Evolutionary conservation across 1,284 basidiomycete genomes (phyloP), one percentile per base, ranked within the genome.

Genomic region (Melampsora larici-populina): DNA sequence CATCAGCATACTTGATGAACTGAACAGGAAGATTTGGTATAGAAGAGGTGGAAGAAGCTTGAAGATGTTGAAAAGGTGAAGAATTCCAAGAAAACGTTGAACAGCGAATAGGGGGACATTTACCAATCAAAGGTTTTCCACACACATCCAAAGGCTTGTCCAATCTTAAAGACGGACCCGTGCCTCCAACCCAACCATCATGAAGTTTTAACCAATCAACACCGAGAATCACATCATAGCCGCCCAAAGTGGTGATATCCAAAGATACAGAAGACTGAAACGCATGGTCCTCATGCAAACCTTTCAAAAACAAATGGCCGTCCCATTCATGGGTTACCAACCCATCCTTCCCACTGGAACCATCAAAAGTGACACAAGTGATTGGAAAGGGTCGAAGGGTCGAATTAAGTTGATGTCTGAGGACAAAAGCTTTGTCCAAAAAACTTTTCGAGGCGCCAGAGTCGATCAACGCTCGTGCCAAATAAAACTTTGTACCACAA

Each of bases 311-410:
- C 13, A n/a, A 26, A 26, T 13, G 24, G 21, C 29, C 60, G 24
- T 15, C 24, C 60, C 29, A 24, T 26, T 31, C 60, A 69, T n/a
- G 51, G 18, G 51, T 71, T 17, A 71, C 31, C n/a, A n/a, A n/a
- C n/a, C n/a, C n/a, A n/a, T n/a, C n/a, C n/a, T n/a, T n/a, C n/a
- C n/a, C n/a, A n/a, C 9, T 58, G 21, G 69, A 71, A 31, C 55
- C 33, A 29, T 71, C 49, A 58, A 71, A 71, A 7, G 49, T 40
- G 43, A 49, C 60, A 9, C 51, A 71, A 71, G 48, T 33, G 17
- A 71, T 55, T 33, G 51, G 51, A 2, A 40, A 58, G 0, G 26
- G 0, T 4, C 33, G 36, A n/a, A n/a, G n/a, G n/a, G n/a, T n/a
- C n/a, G n/a, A n/a, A n/a, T n/a, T n/a, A n/a, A n/a, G n/a, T n/a